Conservation (phyloP, 2,329 filamentous ascomycete species). For the Cytospora mali region DNA sequence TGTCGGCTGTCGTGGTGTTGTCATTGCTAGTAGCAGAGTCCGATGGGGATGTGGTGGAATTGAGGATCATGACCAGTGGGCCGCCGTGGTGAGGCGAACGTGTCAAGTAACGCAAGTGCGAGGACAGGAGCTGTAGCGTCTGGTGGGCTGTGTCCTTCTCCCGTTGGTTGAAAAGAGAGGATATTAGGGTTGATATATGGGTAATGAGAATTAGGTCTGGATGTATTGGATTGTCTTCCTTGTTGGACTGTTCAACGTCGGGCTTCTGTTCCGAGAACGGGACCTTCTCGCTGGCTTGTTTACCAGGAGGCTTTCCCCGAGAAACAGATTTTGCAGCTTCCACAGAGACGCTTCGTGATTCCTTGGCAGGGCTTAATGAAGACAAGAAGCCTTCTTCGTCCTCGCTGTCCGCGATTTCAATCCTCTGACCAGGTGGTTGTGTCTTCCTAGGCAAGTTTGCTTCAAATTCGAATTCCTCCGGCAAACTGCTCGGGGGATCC, state of each 20-base stretch:
- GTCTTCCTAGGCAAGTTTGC: not conserved
- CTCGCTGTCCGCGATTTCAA: slow-evolving; percentile 44
- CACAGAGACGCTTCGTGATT: not conserved
- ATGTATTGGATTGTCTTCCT: slow-evolving; percentile 21
- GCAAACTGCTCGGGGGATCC: slow-evolving; percentile 23
- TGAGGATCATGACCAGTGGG: slow-evolving; percentile 58
- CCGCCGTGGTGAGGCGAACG: slow-evolving; percentile 41
- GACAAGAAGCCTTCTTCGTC: slow-evolving; percentile 41
- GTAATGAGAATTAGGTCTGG: slow-evolving; percentile 58
- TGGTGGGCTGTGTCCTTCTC: slow-evolving; percentile 51
- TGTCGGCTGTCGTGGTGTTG: not conserved
- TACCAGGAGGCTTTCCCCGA: not conserved
- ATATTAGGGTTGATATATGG: slow-evolving; percentile 55
- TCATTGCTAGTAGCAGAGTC: not conserved
- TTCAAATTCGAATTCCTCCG: slow-evolving; percentile 8
- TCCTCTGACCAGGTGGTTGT: slow-evolving; percentile 22
- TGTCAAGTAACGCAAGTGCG: slow-evolving; percentile 49
- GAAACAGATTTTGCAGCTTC: not conserved
- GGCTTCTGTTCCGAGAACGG: not conserved
- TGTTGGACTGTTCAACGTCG: slow-evolving; percentile 6
- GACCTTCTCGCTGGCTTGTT: not conserved
- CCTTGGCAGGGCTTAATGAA: not conserved
- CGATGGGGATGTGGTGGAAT: slow-evolving; percentile 45
- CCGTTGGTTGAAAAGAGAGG: slow-evolving; percentile 53
- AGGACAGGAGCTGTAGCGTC: slow-evolving; percentile 50